phyloP scores from a whole-genome alignment of 2,329 filamentous ascomycete species.

The Coleophoma crateriformis region DNA sequence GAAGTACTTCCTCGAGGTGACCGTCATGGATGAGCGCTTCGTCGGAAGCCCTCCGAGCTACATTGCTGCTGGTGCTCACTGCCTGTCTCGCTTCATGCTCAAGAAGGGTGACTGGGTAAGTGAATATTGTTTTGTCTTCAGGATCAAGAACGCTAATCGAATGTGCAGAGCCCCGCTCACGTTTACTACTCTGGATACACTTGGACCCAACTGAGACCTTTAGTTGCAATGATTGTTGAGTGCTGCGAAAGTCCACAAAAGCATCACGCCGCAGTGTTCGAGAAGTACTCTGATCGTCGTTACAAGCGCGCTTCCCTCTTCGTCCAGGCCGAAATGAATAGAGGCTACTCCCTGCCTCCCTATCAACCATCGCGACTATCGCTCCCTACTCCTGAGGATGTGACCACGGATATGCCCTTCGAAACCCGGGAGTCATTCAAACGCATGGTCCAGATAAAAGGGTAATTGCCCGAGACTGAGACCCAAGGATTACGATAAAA shows the following conservation, averaged over 20 bases:
- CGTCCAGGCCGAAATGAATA: slow-evolving; percentile 68
- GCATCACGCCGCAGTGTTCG: slow-evolving; percentile 82
- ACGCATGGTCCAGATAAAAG: slow-evolving; percentile 22
- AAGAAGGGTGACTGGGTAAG: slow-evolving; percentile 88
- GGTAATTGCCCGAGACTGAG: slow-evolving; percentile 5
- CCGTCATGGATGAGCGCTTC: slow-evolving; percentile 97
- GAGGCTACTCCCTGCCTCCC: slow-evolving; percentile 44
- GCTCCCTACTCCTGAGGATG: slow-evolving; percentile 16
- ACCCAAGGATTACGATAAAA: slow-evolving; percentile 1
- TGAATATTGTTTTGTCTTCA: slow-evolving; percentile 28
- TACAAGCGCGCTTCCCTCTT: slow-evolving; percentile 82
- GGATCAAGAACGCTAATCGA: slow-evolving; percentile 1
- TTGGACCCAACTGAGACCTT: slow-evolving; percentile 71
- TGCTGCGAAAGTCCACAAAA: slow-evolving; percentile 77
- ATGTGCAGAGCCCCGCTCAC: slow-evolving; percentile 65
- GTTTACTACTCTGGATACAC: slow-evolving; percentile 94
- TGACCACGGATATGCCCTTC: slow-evolving; percentile 14
- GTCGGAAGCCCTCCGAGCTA: slow-evolving; percentile 89
- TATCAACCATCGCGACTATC: slow-evolving; percentile 16
- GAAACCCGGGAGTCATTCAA: slow-evolving; percentile 20
- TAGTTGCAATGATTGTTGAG: slow-evolving; percentile 75
- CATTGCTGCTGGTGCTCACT: slow-evolving; percentile 86
- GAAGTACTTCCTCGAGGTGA: slow-evolving; percentile 96
- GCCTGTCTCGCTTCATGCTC: slow-evolving; percentile 81
- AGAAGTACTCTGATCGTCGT: slow-evolving; percentile 84